Base-by-base conservation (phyloP, 768 basidiomycete genomes). In the Grammothele lineata region DNA sequence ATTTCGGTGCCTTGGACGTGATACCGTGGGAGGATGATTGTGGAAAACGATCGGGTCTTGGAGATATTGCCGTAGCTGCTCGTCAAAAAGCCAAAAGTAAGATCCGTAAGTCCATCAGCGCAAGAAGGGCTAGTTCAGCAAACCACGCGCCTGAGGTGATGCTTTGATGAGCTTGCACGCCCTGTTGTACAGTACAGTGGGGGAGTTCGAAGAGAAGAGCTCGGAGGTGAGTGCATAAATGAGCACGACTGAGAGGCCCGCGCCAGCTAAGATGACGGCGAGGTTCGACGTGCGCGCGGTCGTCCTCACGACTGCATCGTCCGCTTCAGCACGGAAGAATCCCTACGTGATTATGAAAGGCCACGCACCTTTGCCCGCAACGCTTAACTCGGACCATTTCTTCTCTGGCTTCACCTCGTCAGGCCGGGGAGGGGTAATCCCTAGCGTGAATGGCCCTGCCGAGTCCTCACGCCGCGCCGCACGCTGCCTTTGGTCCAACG, bases 121-220 rank as follows among this genome's bases (percentile, higher is more conserved):
- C 4, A 19, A 1, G 17, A 15, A 5, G 11, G n/a, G 11, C 10
- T 7, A 33, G 3, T 1, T 8, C 14, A 15, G 40, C 10, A 27
- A 12, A 24, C 12, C 11, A 60, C 71, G 34, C 51, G 80, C 77
- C 59, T 63, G 65, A 17, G 67, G 61, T 3, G 78, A 80, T 1
- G 61, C 60, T 48, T 73, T 70, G 45, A 80, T 75, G 43, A 66
- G 68, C 24, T 76, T 67, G 58, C 78, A 80, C 21, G 77, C 73
- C 32, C 77, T 72, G 34, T 77, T 77, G 58, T 90, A 89, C 25
- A 92, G 66, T 22, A 88, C 86, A 4, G 89, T 89, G 5, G 90
- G 86, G 22, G 88, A 91, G 62, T 92, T 92, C 62, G 77, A 81
- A n/a, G 90, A 89, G 63, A 91, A 89, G 6, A 92, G 70, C 59